Base-by-base conservation (phyloP, 1,139 yeast genomes). In the Geotrichum cucujoidarum region DNA sequence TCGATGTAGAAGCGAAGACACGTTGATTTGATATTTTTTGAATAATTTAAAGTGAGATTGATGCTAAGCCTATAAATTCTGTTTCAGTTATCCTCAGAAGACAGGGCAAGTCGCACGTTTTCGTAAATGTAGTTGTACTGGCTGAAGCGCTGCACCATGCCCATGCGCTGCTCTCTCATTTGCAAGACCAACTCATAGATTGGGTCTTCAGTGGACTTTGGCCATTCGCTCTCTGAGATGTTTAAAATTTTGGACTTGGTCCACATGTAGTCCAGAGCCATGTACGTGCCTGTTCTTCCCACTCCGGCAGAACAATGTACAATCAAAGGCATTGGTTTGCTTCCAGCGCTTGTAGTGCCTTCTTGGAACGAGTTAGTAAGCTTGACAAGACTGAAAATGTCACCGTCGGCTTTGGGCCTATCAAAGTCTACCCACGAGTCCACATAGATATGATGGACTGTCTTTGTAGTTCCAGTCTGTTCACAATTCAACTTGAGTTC, bases 301-400 rank as follows among this genome's bases (percentile, higher is more conserved):
- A 86, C 89, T 0, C 95, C 95, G 0, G 95, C 95, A 1, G 92
- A 83, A 58, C 95, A 85, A 61, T 85, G 95, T 1, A 83, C 81
- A 17, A 76, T 60, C 21, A 73, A 55, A 78, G 29, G 72, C 42
- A 40, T 36, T 34, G 22, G 24, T 8, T 30, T 29, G 5, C 18
- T 18, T 2, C 40, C 24, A 13, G 8, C 21, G 1, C 37, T 16
- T 16, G 24, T 27, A 21, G 41, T 7, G 6, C 18, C 18, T 8
- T 16, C 10, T 16, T 32, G 44, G 13, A 59, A 50, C 16, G 56
- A 50, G 53, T 68, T 64, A 4, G 65, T 69, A 7, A 54, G 45
- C 22, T 60, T 53, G 24, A 68, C 62, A 16, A 71, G 59, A n/a
- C 62, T 54, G 18, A 66, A 53, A 44, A 81, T 63, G 1, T 79